Conservation (phyloP, 1,139 yeast species). For the Geotrichum carabidarum region DNA sequence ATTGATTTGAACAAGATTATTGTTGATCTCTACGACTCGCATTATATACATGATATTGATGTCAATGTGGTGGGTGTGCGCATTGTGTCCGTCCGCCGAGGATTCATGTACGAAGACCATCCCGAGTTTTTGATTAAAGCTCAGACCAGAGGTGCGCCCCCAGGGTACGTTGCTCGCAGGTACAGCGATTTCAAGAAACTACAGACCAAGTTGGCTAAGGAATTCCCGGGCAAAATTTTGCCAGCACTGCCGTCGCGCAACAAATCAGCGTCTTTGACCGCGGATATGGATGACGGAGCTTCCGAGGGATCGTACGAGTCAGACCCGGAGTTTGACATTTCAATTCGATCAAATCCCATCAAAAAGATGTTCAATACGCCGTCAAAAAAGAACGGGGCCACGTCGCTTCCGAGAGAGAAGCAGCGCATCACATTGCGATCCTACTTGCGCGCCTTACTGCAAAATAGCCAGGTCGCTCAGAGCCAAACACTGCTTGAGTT, state of each 20-base stretch:
- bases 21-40: conserved; percentile 41
- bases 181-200: conserved; percentile 63
- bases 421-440: conserved; percentile 72
- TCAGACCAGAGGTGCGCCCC: conserved; percentile 34
- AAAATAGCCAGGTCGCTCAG: conserved; percentile 52
- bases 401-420: conserved; percentile 53
- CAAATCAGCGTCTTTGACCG: conserved; percentile 33
- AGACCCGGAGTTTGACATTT: conserved; percentile 13
- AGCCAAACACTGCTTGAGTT: conserved; percentile 52
- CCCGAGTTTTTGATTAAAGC: conserved; percentile 34
- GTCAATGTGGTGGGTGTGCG: conserved; percentile 64
- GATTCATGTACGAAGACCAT: conserved; percentile 35
- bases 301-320: conserved; percentile 15
- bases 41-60: conserved; percentile 53
- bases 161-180: conserved; percentile 53
- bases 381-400: background rate
- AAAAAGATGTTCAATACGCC: background rate
- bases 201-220: conserved; percentile 47
- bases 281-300: conserved; percentile 21
- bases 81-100: conserved; percentile 28
- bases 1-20: conserved; percentile 38
- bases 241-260: conserved; percentile 61
- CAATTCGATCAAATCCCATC: background rate
- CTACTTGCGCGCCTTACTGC: conserved; percentile 52
- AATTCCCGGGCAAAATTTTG: conserved; percentile 65